These are phyloP conservation scores for Amylostereum chailletii DNA, from an alignment of 1,284 basidiomycete genomes.

Conservation along the genomic window DNA sequence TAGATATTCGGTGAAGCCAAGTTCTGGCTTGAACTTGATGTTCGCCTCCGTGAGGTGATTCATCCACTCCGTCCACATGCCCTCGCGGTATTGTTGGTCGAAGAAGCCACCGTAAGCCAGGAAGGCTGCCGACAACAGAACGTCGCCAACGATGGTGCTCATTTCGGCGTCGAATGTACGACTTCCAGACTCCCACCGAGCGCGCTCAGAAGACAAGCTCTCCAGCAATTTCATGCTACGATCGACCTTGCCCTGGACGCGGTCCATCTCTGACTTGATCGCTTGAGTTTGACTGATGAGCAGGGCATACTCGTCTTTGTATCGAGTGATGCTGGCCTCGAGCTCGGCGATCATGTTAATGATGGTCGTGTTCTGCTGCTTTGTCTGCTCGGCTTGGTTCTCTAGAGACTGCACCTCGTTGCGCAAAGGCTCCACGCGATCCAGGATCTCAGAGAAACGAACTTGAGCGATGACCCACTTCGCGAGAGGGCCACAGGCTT, in stretches of 20 bases:
- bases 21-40: slow-evolving; percentile 88
- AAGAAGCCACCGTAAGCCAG: slow-evolving; percentile 98
- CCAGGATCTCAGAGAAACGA: slow-evolving; percentile 94
- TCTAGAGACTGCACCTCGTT: slow-evolving; percentile 94
- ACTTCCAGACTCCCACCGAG: slow-evolving; percentile 93
- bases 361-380: slow-evolving; percentile 85
- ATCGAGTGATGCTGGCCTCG: slow-evolving; percentile 85
- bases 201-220: slow-evolving; percentile 91
- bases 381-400: slow-evolving; percentile 85
- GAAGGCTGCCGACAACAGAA: slow-evolving; percentile 93
- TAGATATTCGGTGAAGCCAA: slow-evolving; percentile 92
- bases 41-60: slow-evolving; percentile 83
- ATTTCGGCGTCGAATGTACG: slow-evolving; percentile 97
- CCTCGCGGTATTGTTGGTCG: slow-evolving; percentile 95
- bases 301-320: slow-evolving; percentile 97
- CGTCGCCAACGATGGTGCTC: slow-evolving; percentile 98
- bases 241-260: slow-evolving; percentile 94
- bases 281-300: slow-evolving; percentile 97
- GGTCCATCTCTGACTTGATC: slow-evolving; percentile 97
- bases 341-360: slow-evolving; percentile 91
- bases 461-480: slow-evolving; percentile 99
- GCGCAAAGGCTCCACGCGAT: slow-evolving; percentile 94
- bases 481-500: slow-evolving; percentile 95
- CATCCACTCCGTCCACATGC: slow-evolving; percentile 96
- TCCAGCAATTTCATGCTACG: slow-evolving; percentile 93